Percentiles rank a stretch among this genome's conserved stretches.
Evolutionary conservation across 106 monocot genomes (phyloP).

Genomic region (Dioscorea zingiberensis): DNA sequence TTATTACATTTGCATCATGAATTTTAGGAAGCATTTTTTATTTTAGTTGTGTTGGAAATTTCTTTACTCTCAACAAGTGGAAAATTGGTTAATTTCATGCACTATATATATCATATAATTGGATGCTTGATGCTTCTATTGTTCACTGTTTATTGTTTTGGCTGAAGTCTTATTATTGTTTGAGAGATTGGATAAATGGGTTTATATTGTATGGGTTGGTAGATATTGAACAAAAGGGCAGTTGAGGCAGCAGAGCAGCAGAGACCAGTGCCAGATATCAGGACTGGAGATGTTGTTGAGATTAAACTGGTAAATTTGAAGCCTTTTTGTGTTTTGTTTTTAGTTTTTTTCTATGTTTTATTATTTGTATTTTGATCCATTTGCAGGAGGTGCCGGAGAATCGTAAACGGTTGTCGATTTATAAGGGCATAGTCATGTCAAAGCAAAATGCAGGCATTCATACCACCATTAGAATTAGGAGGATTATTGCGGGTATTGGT

Average conservation of each 20-base stretch:
- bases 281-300: constrained; percentile 66
- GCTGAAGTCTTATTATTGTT: too few relatives aligned
- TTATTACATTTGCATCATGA: too few relatives aligned
- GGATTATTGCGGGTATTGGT: constrained; percentile 83
- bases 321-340: not conserved
- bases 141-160: too few relatives aligned
- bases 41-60: too few relatives aligned
- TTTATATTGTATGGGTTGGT: not conserved
- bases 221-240: constrained; percentile 69
- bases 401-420: constrained; percentile 58
- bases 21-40: too few relatives aligned
- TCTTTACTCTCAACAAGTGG: too few relatives aligned
- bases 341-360: not conserved
- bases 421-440: constrained; percentile 90
- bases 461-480: constrained; percentile 87
- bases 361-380: not conserved
- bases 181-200: too few relatives aligned
- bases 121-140: too few relatives aligned
- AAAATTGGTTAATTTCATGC: too few relatives aligned
- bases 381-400: constrained; percentile 86
- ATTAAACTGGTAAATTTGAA: constrained; percentile 47
- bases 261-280: constrained; percentile 64
- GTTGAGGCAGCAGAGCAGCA: constrained; percentile 49
- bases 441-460: constrained; percentile 92
- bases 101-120: too few relatives aligned